A percentile compares a stretch with the other conserved stretches of the same genome.
These are phyloP conservation scores for Zygosaccharomyces sapae DNA, from an alignment of 1,139 yeast species.

Conservation along the genomic window DNA sequence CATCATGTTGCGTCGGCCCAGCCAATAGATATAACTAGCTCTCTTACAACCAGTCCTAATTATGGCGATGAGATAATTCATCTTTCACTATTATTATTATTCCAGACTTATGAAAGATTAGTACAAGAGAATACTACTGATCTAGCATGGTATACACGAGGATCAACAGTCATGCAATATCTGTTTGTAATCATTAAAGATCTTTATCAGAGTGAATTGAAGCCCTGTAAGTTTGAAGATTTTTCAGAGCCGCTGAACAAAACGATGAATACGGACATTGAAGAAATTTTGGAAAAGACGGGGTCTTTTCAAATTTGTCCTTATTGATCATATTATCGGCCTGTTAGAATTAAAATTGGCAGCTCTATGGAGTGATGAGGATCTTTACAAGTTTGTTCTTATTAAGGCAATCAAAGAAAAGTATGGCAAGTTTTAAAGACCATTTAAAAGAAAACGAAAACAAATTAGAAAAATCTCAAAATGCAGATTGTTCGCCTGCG, in stretches of 20 bases:
- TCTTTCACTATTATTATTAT: conserved; percentile 22
- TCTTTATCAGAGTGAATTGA: conserved; percentile 21
- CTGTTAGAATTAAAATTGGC: conserved; percentile 25
- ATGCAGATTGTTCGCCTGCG: conserved; percentile 19
- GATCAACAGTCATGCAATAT: conserved; percentile 34
- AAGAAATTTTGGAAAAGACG: conserved; percentile 17
- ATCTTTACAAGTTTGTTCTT: conserved; percentile 25
- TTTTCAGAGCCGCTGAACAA: conserved; percentile 10
- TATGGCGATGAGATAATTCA: conserved; percentile 22
- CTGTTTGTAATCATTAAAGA: conserved; percentile 28
- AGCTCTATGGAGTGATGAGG: conserved; percentile 28
- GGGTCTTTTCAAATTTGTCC: conserved; percentile 19
- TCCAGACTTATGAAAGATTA: conserved; percentile 26
- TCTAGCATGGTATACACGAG: conserved; percentile 29
- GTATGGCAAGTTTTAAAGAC: conserved; percentile 21
- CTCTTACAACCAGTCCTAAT: conserved; percentile 17
- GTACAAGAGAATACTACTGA: conserved; percentile 20
- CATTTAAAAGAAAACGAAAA: conserved; percentile 6
- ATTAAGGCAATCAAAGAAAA: conserved; percentile 25
- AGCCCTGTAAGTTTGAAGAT: conserved; percentile 11
- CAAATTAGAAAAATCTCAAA: conserved; percentile 9
- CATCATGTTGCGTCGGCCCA: conserved; percentile 8
- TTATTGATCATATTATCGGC: conserved; percentile 27
- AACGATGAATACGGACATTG: conserved; percentile 19
- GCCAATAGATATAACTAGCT: conserved; percentile 17